Evolutionary conservation across 345 rosid genomes (phyloP), one percentile per base, ranked within the genome.

Genomic region (thale cress (Arabidopsis thaliana)): DNA sequence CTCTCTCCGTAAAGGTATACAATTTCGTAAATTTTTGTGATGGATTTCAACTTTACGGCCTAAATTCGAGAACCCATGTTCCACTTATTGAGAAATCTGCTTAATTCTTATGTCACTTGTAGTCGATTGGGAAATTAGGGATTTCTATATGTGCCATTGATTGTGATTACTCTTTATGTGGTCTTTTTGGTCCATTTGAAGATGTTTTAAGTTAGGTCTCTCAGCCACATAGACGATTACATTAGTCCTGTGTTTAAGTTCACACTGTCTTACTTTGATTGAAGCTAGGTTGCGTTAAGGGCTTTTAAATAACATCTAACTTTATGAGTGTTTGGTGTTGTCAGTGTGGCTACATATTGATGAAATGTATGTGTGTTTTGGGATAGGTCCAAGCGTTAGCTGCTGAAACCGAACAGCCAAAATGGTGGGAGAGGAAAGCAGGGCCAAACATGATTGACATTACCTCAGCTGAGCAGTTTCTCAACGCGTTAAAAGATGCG

Each of bases 361-460:
- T 59, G 37, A 32, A 9, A 6, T 32, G 3, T 49, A 6, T 60
- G 6, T 59, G 38, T 32, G 6, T 59, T 68, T 24, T 42, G 69
- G 44, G 51, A 28, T 63, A 93, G 98, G 87, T 82, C 32, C 83
- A 81, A 75, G 97, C 92, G 23, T 65, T 87, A 52, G 56, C 87
- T 75, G 83, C 92, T 36, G 88, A 87, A 73, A 86, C 89, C 2
- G 85, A 86, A 49, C 87, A 83, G 65, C 96, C 97, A 59, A 87
- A 91, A 86, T 93, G 98, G 97, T 91, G 98, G 98, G 97, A 93
- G 75, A 91, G 55, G 86, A 88, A 84, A 76, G 86, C 85, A 8
- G 93, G 91, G n/a, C 88, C 96, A 41, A 89, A 93, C 78, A 91
- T 91, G 98, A 69, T 85, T 34, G 98, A 93, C 79, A 80, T 93